These are phyloP conservation scores for Echria macrotheca DNA, from an alignment of 495 filamentous ascomycete species.

Conservation along the genomic window DNA sequence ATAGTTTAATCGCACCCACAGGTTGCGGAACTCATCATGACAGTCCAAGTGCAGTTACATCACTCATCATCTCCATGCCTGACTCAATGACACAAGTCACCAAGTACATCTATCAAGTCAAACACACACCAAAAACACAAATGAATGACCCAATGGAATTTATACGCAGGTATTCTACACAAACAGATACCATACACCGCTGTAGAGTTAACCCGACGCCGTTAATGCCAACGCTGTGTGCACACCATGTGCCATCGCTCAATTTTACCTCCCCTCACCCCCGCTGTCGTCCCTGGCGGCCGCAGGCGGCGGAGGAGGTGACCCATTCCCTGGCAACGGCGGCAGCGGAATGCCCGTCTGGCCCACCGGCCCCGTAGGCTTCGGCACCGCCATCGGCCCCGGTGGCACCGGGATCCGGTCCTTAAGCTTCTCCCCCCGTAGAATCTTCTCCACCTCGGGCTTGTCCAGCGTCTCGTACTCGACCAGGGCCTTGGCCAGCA, in stretches of 20 bases:
- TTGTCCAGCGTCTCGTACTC: slow-evolving; percentile 89
- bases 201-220: slow-evolving; percentile 11
- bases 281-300: slow-evolving; percentile 9
- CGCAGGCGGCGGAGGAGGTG: slow-evolving; percentile 19
- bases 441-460: slow-evolving; percentile 82
- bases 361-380: slow-evolving; percentile 21
- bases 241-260: not conserved
- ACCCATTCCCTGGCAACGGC: slow-evolving; percentile 9
- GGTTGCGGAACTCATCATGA: no score
- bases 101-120: no score
- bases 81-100: no score
- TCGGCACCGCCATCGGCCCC: slow-evolving; percentile 44
- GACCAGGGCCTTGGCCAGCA: slow-evolving; percentile 79
- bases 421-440: slow-evolving; percentile 75
- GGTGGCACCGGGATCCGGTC: slow-evolving; percentile 43
- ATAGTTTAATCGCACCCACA: no score
- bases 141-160: no score
- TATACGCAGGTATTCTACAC: slow-evolving; percentile 6
- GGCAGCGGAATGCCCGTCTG: slow-evolving; percentile 22
- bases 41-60: no score
- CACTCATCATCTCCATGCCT: no score
- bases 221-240: slow-evolving; percentile 2
- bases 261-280: not conserved
- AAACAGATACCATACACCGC: slow-evolving; percentile 10
- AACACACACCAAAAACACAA: no score